Conservation (phyloP, 495 filamentous ascomycete genomes). For the Wilcoxina mikolae region DNA sequence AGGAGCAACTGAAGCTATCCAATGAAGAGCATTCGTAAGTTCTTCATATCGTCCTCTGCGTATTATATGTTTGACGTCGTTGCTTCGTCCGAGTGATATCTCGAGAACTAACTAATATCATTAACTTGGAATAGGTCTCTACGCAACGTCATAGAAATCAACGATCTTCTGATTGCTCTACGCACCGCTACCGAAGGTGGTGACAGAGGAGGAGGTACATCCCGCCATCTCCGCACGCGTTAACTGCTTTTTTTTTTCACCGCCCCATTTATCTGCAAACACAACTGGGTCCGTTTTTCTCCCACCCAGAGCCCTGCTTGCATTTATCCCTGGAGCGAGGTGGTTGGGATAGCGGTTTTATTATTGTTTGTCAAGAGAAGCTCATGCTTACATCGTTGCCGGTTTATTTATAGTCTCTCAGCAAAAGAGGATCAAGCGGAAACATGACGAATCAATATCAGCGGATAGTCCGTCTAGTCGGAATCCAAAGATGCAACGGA, state of each 20-base stretch:
- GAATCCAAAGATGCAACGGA: constrained; percentile 26
- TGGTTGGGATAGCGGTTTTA: neutral
- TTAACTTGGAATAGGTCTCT: neutral
- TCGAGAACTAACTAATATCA: no score
- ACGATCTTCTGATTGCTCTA: constrained; percentile 25
- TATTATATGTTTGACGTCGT: no score
- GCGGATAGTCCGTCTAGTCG: constrained; percentile 28
- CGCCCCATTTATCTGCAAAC: constrained; percentile 9
- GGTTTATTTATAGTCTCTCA: constrained; percentile 3
- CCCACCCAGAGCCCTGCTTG: constrained; percentile 5
- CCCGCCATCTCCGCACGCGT: constrained; percentile 2
- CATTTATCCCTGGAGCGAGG: neutral
- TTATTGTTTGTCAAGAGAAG: no score
- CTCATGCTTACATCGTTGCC: neutral
- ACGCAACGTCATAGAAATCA: constrained; percentile 14
- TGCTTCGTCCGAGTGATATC: no score
- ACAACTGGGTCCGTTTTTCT: constrained; percentile 7
- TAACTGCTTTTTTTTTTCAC: constrained; percentile 19
- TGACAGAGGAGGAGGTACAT: constrained; percentile 29
- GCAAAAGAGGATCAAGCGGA: constrained; percentile 27
- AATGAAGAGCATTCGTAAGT: constrained; percentile 23
- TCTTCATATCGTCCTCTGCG: neutral
- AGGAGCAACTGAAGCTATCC: constrained; percentile 16
- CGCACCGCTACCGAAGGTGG: constrained; percentile 28
- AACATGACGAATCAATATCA: constrained; percentile 25